These are phyloP conservation scores for Salicornia ramosissima DNA, from an alignment of 148 eudicot species.

Conservation along the genomic window DNA sequence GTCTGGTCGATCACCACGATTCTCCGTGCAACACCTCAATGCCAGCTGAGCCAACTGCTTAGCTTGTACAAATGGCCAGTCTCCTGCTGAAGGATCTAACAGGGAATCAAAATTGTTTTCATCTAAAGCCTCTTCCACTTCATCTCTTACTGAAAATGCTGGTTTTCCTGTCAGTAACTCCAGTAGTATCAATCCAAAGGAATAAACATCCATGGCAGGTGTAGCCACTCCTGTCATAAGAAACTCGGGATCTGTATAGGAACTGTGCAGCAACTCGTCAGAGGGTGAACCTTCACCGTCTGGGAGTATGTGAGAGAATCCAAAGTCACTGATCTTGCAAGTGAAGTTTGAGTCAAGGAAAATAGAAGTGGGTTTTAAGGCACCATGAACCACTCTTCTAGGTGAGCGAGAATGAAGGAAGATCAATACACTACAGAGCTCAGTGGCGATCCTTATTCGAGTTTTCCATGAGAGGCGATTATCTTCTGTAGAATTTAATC, in stretches of 20 bases:
- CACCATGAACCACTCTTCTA: conserved; percentile 51
- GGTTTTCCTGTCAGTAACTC: conserved; percentile 60
- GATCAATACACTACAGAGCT: conserved; percentile 65
- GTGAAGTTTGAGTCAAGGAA: conserved; percentile 55
- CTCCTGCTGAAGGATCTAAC: conserved; percentile 78
- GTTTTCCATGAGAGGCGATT: conserved; percentile 74
- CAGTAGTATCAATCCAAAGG: conserved; percentile 67
- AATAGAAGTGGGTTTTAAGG: conserved; percentile 57
- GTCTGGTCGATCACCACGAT: conserved; percentile 50
- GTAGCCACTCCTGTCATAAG: conserved; percentile 50
- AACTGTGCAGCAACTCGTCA: conserved; percentile 22
- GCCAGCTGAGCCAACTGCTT: conserved; percentile 70
- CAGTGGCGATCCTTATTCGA: conserved; percentile 72
- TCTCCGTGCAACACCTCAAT: conserved; percentile 51
- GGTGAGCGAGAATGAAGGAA: conserved; percentile 75
- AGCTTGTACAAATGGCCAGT: conserved; percentile 87
- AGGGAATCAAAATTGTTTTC: conserved; percentile 41
- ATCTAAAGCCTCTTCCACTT: conserved; percentile 49
- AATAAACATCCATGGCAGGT: conserved; percentile 57
- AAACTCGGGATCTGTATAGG: conserved; percentile 61
- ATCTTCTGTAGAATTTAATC: conserved; percentile 53
- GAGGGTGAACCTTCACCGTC: conserved; percentile 32
- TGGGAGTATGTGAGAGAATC: conserved; percentile 36
- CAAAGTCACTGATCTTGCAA: conserved; percentile 64
- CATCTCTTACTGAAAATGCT: conserved; percentile 38